phyloP scores from a whole-genome alignment of 495 filamentous ascomycete genomes.

The Podospora pseudocomata region DNA sequence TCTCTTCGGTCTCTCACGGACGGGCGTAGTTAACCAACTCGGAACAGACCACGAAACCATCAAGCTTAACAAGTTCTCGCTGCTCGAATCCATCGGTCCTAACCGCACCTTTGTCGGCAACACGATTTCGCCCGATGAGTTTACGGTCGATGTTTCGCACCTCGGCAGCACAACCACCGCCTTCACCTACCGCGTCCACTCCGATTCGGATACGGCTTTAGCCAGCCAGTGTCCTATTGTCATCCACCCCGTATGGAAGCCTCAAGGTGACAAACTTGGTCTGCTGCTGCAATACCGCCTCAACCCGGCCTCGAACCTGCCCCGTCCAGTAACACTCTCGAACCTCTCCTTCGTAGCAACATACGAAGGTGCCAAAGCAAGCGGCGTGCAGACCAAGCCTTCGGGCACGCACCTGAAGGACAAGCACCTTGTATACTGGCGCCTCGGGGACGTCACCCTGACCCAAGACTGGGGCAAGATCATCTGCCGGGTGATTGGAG shows the following conservation, averaged over 20 bases:
- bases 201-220: slow-evolving; percentile 64
- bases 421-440: slow-evolving; percentile 84
- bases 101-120: slow-evolving; percentile 86
- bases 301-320: slow-evolving; percentile 64
- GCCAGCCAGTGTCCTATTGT: slow-evolving; percentile 62
- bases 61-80: slow-evolving; percentile 82
- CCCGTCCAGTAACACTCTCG: slow-evolving; percentile 58
- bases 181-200: slow-evolving; percentile 93
- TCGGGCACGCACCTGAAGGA: slow-evolving; percentile 80
- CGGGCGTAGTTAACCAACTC: too few species aligned
- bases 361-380: slow-evolving; percentile 64
- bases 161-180: slow-evolving; percentile 73
- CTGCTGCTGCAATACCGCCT: slow-evolving; percentile 80
- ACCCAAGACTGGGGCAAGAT: slow-evolving; percentile 62
- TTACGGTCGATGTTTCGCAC: slow-evolving; percentile 65
- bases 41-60: slow-evolving; percentile 57
- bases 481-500: slow-evolving; percentile 69
- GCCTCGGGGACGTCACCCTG: slow-evolving; percentile 73
- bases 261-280: slow-evolving; percentile 75
- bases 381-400: slow-evolving; percentile 68
- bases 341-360: slow-evolving; percentile 80
- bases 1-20: background rate
- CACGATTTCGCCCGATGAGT: slow-evolving; percentile 68
- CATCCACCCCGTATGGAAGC: slow-evolving; percentile 77
- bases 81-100: slow-evolving; percentile 90